Conservation (phyloP, 2,329 filamentous ascomycete species). For the Penicillium sp. region DNA sequence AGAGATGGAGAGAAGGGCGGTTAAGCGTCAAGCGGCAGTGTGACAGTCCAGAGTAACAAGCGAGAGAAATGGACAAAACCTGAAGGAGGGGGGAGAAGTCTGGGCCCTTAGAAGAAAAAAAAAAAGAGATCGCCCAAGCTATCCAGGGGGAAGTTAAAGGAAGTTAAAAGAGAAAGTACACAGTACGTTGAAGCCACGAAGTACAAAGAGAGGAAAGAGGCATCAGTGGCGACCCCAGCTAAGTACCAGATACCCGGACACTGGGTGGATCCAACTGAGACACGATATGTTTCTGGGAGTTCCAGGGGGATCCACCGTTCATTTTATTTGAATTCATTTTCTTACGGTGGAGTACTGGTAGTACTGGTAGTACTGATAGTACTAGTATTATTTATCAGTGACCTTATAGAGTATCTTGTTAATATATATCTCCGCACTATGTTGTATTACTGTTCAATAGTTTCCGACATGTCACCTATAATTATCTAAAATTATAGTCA, state of each 20-base stretch:
- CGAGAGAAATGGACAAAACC: slow-evolving; percentile 14
- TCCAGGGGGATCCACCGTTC: slow-evolving; percentile 4
- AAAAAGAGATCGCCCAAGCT: slow-evolving; percentile 2
- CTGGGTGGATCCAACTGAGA: slow-evolving; percentile 27
- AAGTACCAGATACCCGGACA: slow-evolving; percentile 20
- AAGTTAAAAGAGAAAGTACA: background rate
- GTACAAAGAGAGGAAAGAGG: background rate
- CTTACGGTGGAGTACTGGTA: too few relatives aligned
- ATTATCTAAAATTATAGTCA: too few relatives aligned
- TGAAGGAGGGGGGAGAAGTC: slow-evolving; percentile 11
- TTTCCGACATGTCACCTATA: too few relatives aligned
- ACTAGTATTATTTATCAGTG: too few relatives aligned
- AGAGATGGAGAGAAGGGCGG: slow-evolving; percentile 5
- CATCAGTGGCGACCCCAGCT: background rate
- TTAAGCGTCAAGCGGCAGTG: slow-evolving; percentile 13
- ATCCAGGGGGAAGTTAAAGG: background rate
- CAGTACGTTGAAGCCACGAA: background rate
- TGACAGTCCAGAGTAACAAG: slow-evolving; percentile 7
- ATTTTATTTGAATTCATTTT: background rate
- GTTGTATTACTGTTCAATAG: too few relatives aligned
- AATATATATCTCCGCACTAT: too few relatives aligned
- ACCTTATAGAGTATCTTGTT: too few relatives aligned
- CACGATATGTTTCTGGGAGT: slow-evolving; percentile 32
- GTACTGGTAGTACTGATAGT: too few relatives aligned
- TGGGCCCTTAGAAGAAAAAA: slow-evolving; percentile 12